Percentiles rank a stretch among this genome's conserved stretches.
Conservation (phyloP, 805 yeast genomes). For the Cyberlindnera maritima region DNA sequence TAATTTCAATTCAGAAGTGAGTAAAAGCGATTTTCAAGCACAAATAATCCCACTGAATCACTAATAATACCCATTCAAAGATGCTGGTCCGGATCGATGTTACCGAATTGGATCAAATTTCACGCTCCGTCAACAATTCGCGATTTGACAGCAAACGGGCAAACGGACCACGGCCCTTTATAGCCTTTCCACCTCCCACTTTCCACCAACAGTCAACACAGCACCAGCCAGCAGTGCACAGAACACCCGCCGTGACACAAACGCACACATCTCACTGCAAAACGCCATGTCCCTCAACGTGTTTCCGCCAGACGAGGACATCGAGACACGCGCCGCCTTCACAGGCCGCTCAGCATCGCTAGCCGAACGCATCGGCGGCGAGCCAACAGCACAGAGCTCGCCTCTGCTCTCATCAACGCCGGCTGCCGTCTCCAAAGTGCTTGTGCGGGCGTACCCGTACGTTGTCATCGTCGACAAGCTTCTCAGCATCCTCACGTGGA, state of each 20-base stretch:
- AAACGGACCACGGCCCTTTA: background rate
- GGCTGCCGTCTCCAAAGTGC: constrained; percentile 81
- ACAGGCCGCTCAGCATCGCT: constrained; percentile 32
- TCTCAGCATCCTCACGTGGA: constrained; percentile 83
- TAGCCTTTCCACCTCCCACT: background rate
- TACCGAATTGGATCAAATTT: too few species aligned
- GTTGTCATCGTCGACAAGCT: constrained; percentile 67
- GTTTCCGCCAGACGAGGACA: constrained; percentile 26
- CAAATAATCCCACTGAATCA: too few species aligned
- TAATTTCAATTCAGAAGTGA: too few species aligned
- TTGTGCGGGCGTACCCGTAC: constrained; percentile 83
- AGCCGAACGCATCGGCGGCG: constrained; percentile 25
- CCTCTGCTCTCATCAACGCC: constrained; percentile 89
- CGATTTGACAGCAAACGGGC: background rate
- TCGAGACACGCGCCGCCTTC: constrained; percentile 38
- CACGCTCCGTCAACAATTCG: background rate
- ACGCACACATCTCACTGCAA: too few species aligned
- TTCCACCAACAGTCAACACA: too few species aligned
- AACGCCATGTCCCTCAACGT: constrained; percentile 21
- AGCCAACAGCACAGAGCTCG: constrained; percentile 38
- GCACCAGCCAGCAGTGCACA: too few species aligned
- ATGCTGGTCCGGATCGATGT: too few species aligned
- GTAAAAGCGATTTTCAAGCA: too few species aligned
- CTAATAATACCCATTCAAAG: too few species aligned
- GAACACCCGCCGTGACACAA: too few species aligned